Evolutionary conservation across 2,329 filamentous ascomycete species (phyloP).

Genomic region (Elsinoe fawcettii): DNA sequence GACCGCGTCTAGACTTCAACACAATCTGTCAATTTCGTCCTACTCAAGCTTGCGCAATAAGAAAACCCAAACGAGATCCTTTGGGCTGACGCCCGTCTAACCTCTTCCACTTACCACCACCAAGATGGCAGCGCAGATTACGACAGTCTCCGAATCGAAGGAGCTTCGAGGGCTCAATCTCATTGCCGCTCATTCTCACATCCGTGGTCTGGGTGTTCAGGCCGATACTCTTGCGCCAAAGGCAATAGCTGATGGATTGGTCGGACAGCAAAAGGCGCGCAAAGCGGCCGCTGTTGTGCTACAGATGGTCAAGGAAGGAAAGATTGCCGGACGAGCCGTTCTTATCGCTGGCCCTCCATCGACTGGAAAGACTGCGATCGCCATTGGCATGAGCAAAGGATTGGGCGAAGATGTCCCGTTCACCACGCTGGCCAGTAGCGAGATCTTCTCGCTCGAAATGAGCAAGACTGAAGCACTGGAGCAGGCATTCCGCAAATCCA

Average conservation of each 20-base stretch:
- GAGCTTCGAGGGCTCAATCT: slow-evolving; percentile 95
- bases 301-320: slow-evolving; percentile 98
- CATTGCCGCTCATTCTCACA: slow-evolving; percentile 96
- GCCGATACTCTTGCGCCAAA: slow-evolving; percentile 83
- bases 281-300: slow-evolving; percentile 94
- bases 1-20: neutral
- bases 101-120: neutral
- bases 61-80: neutral
- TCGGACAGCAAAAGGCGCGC: slow-evolving; percentile 91
- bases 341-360: slow-evolving; percentile 92
- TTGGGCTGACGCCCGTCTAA: neutral
- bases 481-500: slow-evolving; percentile 97
- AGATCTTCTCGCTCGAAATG: slow-evolving; percentile 99
- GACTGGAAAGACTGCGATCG: slow-evolving; percentile 96
- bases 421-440: slow-evolving; percentile 87
- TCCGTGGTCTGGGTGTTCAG: slow-evolving; percentile 90
- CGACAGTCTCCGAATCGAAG: slow-evolving; percentile 87
- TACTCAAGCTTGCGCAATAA: neutral
- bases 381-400: slow-evolving; percentile 97
- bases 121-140: slow-evolving; percentile 41
- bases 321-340: slow-evolving; percentile 91
- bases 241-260: slow-evolving; percentile 77
- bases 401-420: slow-evolving; percentile 92
- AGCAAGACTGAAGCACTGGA: slow-evolving; percentile 97
- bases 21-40: neutral